Base-by-base conservation (phyloP, 306 rosid genomes). In the Rosa lucieae region DNA sequence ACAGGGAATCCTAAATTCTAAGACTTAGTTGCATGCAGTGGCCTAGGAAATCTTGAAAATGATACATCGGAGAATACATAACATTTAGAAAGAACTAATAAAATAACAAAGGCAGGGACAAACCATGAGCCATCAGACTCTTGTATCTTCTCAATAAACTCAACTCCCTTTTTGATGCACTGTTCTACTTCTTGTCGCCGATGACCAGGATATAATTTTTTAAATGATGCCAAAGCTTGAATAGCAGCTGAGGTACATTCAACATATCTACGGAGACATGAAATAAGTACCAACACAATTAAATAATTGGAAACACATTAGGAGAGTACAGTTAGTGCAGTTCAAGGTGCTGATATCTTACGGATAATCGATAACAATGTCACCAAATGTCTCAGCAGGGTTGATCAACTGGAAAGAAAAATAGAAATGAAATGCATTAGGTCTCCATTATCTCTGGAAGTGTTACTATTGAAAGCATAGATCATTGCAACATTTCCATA, bases 381-480 rank as follows among this genome's bases (percentile, higher is more conserved):
- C 99, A 47, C 99, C 99, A 76, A 94, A 94, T 52, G 97, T 94
- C 81, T 94, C 97, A 63, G 97, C 97, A 76, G 99, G 97, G 75
- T 94, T 92, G 88, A 91, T 84, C 83, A 92, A 59, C 97, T 94
- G 98, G 79, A 87, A 12, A 83, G 56, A 68, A 70, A 82, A 81
- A 67, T 73, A 63, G 78, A 44, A 56, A 63, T 48, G 71, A 71
- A 42, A 81, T 58, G 35, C 75, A 61, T 75, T 78, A 73, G 37
- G 70, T 44, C 79, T 12, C 12, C 17, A 10, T 14, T 39, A 67
- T 84, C 79, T 39, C 40, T 14, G 61, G 62, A 51, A 8, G 46
- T 52, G 67, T 43, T 23, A 42, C 42, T 14, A 43, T 35, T 66
- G 52, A 62, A 70, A 32, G 47, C 70, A 40, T 21, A 46, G 40